Base-by-base conservation (phyloP, 1,284 basidiomycete species). In the Rhodotorula glutinis region DNA sequence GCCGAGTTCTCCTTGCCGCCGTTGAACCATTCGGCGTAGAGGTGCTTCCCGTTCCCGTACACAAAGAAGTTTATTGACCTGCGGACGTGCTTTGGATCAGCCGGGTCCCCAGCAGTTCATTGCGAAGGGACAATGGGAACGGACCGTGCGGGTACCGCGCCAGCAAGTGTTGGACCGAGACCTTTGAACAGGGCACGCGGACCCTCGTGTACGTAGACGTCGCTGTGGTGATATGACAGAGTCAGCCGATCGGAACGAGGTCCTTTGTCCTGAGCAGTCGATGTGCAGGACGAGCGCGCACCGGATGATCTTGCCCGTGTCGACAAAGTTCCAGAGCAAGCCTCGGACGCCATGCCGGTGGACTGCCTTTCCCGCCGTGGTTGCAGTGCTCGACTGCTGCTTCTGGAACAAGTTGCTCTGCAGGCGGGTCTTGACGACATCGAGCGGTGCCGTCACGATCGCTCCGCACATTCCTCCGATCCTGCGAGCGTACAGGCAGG, bases 391-490 rank as follows among this genome's bases (percentile, higher is more conserved):
- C 33, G 33, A 7, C 1, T n/a, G 14, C 2, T 47, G 46, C 21
- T 59, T 33, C 38, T 65, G 82, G 79, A 94, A 97, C 49, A 97
- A 81, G 79, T 89, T 88, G 0, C 92, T 96, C 80, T 98, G 95
- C 16, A 98, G 82, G 7, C 95, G 87, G 38, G 96, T 99, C 81
- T 98, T 98, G 74, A 98, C 94, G 38, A 99, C 92, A 79, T 99
- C 95, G 74, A 98, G 93, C 0, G 95, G 95, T 46, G 92, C 92
- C 0, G 95, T 99, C 14, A 98, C 88, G 72, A 96, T 90, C 16
- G 93, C 93, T 53, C 95, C 96, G 76, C 92, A 92, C 94, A 98
- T 97, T 30, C 95, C 95, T 25, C 95, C 96, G 16, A 95, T 82
- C 40, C 94, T 95, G 73, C 14, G n/a, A 3, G 23, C 8, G 27